Evolutionary conservation across 331 rosid species (phyloP).

Genomic region (Pyracantha coccinea): DNA sequence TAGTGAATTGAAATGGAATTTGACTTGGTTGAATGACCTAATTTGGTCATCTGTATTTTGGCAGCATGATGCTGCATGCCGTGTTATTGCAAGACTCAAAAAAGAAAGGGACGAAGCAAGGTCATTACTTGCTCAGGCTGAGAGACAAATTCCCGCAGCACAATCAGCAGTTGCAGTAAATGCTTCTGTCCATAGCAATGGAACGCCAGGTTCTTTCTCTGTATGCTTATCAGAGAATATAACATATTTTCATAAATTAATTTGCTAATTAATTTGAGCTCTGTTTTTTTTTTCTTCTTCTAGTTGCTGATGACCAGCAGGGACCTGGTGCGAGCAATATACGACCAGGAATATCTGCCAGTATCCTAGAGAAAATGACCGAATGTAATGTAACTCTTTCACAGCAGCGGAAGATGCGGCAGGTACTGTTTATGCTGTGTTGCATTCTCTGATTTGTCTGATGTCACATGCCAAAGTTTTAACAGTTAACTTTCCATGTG

Average conservation of each 20-base stretch:
- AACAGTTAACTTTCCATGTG: not conserved
- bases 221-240: not conserved
- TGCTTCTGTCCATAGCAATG: constrained; percentile 66
- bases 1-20: not conserved
- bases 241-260: not conserved
- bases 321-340: constrained; percentile 56
- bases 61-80: constrained; percentile 99
- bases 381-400: constrained; percentile 89
- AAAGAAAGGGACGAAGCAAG: constrained; percentile 96
- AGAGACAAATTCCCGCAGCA: constrained; percentile 58
- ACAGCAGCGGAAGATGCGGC: constrained; percentile 81
- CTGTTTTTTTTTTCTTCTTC: constrained; percentile 9
- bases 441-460: not conserved
- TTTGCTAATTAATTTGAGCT: not conserved
- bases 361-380: constrained; percentile 61
- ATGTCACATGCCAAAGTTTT: not conserved
- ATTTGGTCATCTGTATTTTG: constrained; percentile 19
- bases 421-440: constrained; percentile 34
- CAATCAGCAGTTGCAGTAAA: constrained; percentile 34
- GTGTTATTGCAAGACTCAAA: constrained; percentile 92
- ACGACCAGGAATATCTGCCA: constrained; percentile 62
- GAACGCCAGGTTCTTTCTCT: constrained; percentile 61
- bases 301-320: constrained; percentile 56
- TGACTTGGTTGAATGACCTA: constrained; percentile 6
- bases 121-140: constrained; percentile 85